Base-by-base conservation (phyloP, 495 filamentous ascomycete species). In the Cetradonia linearis region DNA sequence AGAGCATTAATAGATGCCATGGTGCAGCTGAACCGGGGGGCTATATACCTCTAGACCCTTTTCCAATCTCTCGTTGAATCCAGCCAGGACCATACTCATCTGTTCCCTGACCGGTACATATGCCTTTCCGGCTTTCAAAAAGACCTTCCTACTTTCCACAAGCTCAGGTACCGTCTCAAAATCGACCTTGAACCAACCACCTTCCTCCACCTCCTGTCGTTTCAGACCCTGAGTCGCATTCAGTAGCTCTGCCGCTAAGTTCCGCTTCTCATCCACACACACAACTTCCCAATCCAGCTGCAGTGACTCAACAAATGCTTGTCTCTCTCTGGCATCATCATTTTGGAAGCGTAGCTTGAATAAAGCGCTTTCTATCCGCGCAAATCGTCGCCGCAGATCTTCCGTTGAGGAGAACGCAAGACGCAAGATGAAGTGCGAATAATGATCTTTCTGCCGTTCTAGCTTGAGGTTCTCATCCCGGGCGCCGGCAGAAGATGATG, bases 361-460 rank as follows among this genome's bases (percentile, higher is more conserved):
- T 2, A 99, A 78, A 78, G 86, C 86, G 5, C 86, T 86, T 74
- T 99, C 94, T 5, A 92, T 83, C 44, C 90, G 82, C 23, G 82
- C 79, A 67, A 97, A 99, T 50, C 93, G 84, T 60, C 85, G 82
- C n/a, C 93, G 83, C 38, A 97, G 77, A 68, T 96, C 94, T 68
- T 96, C 91, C 0, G 91, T 95, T 9, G 83, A 81, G 3, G 90
- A 83, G 66, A 99, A 99, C 8, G 94, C 94, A 36, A 99, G 79
- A 0, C 94, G 86, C 23, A 99, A 83, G 65, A 96, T 97, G 70
- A 95, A 99, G 72, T 99, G 94, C 53, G 85, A 89, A 72, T 99
- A 99, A 72, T 99, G 94, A 66, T 99, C 94, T 72, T 91, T 94
- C 72, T 90, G 87, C 23, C 94, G 83, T 74, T 99, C 87, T 57